Evolutionary conservation across 1,139 yeast genomes (phyloP), one percentile per base, ranked within the genome.

Genomic region (Petasospora fabianii): DNA sequence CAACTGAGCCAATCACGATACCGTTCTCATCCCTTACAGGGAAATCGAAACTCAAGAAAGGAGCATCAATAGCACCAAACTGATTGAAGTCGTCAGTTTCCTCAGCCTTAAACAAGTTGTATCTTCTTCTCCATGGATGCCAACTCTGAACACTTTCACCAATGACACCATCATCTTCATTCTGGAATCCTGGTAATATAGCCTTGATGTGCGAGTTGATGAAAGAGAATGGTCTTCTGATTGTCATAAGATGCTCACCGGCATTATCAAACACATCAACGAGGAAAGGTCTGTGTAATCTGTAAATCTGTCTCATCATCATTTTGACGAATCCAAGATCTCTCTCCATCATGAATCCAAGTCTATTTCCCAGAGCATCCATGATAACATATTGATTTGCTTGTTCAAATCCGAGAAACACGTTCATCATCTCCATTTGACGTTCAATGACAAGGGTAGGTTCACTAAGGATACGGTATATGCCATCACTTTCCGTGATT

Each of bases 71-170:
- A 12, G 69, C 73, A 16, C 96, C 97, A 65, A 80, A 92, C 59
- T 30, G 48, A 21, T 72, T 71, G 57, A 70, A 81, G 13, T 40
- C 37, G 3, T 35, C 39, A 1, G 34, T 6, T 0, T 32, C 32
- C 6, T 51, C 51, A 5, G 73, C 55, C 47, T 73, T 71, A 59
- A 84, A 92, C 49, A 92, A 66, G 56, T 88, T 86, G 60, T 92
- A 92, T 38, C 81, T 67, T 42, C 97, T 70, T 56, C 97, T 75
- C 96, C 96, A 88, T 36, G 83, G 66, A 64, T 90, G 97, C 97
- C 97, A 92, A 50, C 84, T 80, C 61, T 92, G 97, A 7, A 84
- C 78, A 24, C 87, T 76, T 57, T 90, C 97, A 1, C 97, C 97
- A 26, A 90, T 66, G 6, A 70, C 44, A 32, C 80, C 84, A 3